Base-by-base conservation (phyloP, 345 rosid species). In the Eucalyptus curtisii region DNA sequence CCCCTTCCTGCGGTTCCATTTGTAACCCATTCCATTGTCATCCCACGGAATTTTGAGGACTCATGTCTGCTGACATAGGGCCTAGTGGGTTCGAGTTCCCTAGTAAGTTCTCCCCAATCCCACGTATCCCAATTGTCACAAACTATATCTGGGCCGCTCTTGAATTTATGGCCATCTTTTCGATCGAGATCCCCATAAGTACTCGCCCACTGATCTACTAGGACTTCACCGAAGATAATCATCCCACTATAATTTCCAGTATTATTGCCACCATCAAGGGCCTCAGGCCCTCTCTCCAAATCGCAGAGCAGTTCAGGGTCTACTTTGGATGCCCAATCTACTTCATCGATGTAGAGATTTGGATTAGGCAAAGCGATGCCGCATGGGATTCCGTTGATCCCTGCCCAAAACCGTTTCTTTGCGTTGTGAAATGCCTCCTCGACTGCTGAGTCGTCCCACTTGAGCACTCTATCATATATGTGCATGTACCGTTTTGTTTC, bases 391-490 rank as follows among this genome's bases (percentile, higher is more conserved):
- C 92, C 90, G 81, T 93, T 94, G 24, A 91, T 93, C 88, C 90
- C 87, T 13, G 93, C 92, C 92, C 91, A 93, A 49, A 90, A 94
- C 48, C 92, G 92, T 11, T 87, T 59, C 84, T 93, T 93, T 24
- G 95, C 96, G 30, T 90, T 90, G n/a, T 80, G 91, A 89, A 94
- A 93, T 2, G 96, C 94, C 25, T 93, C 93, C 88, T 93, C 89
- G 0, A 91, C 96, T 0, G 95, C 96, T 20, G 94, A 91, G 88
- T 93, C 95, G 19, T 94, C 91, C 96, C 96, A 94, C 10, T 91
- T 47, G 20, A 89, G 86, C 80, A 89, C 84, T 44, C 82, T 82
- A 22, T 82, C 52, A 50, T 87, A 82, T 30, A 82, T 40, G 61
- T 49, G 19, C 64, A 87, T 89, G 84, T 30, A 45, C 81, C 82